Base-by-base conservation (phyloP, 2,329 filamentous ascomycete genomes). In the Monilinia laxa region DNA sequence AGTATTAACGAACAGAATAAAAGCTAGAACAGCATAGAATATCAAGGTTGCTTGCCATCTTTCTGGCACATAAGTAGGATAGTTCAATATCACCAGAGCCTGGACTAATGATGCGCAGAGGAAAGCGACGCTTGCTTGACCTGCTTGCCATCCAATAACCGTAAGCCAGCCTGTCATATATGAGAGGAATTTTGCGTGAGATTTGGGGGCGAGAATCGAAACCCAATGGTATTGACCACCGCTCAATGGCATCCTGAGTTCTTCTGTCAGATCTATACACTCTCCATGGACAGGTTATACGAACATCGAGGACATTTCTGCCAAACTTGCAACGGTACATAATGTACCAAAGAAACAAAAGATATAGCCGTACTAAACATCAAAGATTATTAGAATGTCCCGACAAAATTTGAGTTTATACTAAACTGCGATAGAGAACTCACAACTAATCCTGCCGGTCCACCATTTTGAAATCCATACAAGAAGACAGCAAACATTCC, bases 211-310 rank as follows among this genome's bases (percentile, higher is more conserved):
- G 66, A 85, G 83, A 63, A 84, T 81, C 0, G 80, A 83, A 0
- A 85, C 82, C 83, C 83, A 85, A 70, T 84, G 82, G 67, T 85
- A 86, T 70, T 86, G 84, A 2, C 85, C 84, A 16, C 84, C 84
- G 25, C 80, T 80, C 0, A 83, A 86, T 0, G 84, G 85, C 3
- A 83, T 83, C 79, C 70, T 72, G 28, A 40, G 20, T 25, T 35
- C 20, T 11, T 47, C 49, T n/a, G 14, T 55, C 60, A 60, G 62
- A 45, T 56, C 12, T 49, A 23, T 54, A 11, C 28, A 52, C 23
- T 23, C 16, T 66, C 3, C 18, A n/a, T 28, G 11, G 45, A 31
- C 47, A 12, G 70, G 31, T 28, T 67, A 55, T 45, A 67, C 71
- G 56, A 65, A 73, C 72, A 73, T 72, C 12, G 72, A 73, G 52